Conservation (phyloP, 1,284 basidiomycete genomes). For the Ustilago nuda region DNA sequence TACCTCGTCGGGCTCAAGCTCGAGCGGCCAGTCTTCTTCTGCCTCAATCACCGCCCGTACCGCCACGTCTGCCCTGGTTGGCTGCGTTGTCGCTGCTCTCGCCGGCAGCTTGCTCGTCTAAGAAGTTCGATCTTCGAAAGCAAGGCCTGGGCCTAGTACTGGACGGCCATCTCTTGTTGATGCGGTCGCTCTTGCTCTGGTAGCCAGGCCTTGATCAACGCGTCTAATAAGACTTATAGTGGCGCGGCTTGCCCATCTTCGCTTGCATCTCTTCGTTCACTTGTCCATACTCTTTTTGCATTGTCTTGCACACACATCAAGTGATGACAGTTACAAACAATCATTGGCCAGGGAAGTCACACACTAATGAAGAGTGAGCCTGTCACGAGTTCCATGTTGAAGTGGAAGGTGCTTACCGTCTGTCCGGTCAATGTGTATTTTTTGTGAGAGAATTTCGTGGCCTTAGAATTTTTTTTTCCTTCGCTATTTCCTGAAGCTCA, state of each 20-base stretch:
- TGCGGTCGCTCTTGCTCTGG: neutral
- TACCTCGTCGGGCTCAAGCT: constrained; percentile 20
- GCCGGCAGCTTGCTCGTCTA: constrained; percentile 34
- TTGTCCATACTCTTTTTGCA: neutral
- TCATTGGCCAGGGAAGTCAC: constrained; percentile 6
- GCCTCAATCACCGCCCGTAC: constrained; percentile 21
- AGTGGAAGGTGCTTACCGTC: neutral
- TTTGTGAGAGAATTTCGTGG: neutral
- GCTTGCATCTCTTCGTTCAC: constrained; percentile 11
- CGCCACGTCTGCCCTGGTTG: constrained; percentile 38
- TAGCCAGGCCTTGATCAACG: neutral
- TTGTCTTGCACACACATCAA: constrained; percentile 4
- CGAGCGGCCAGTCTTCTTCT: constrained; percentile 26
- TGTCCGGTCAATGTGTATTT: neutral
- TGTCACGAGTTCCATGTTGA: neutral
- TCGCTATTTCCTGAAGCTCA: too few relatives aligned
- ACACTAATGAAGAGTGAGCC: neutral
- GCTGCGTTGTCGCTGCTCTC: constrained; percentile 36
- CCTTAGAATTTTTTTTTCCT: neutral
- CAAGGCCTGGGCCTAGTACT: neutral
- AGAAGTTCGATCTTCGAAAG: neutral
- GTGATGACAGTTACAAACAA: constrained; percentile 11
- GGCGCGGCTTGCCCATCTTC: neutral
- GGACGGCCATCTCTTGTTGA: neutral
- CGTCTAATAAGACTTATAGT: neutral